Evolutionary conservation across 495 filamentous ascomycete species (phyloP).

Genomic region (Thermothielavioides terrestris): DNA sequence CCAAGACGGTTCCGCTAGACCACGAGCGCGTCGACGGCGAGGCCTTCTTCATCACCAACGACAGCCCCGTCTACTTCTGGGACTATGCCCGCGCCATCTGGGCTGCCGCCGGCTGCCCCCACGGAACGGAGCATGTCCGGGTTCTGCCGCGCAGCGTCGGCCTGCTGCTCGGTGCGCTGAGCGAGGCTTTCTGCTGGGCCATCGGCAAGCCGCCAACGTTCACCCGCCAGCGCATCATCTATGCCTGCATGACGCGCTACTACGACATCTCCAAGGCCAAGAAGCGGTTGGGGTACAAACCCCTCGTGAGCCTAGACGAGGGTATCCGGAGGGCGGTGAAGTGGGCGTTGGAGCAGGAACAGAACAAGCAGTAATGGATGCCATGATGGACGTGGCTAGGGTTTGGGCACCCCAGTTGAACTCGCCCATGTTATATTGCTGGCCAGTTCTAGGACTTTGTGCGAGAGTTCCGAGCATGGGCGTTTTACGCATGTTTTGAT

Average conservation of each 20-base stretch:
- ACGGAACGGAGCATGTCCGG: conserved; percentile 61
- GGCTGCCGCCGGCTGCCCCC: conserved; percentile 56
- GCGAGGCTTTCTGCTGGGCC: conserved; percentile 59
- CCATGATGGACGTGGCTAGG: not conserved
- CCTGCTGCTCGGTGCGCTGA: conserved; percentile 53
- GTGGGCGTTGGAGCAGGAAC: conserved; percentile 52
- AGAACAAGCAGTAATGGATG: conserved; percentile 10
- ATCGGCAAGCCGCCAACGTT: conserved; percentile 68
- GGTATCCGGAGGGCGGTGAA: conserved; percentile 62
- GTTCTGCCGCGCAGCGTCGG: conserved; percentile 56
- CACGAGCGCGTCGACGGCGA: conserved; percentile 83
- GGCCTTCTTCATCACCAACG: conserved; percentile 93
- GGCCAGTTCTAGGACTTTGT: not conserved
- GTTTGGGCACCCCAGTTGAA: not conserved
- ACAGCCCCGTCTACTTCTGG: conserved; percentile 90
- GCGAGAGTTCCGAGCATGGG: not conserved
- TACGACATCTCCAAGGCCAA: conserved; percentile 82
- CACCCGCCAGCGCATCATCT: conserved; percentile 64
- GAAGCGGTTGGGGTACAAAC: conserved; percentile 62
- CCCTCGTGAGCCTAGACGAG: conserved; percentile 65
- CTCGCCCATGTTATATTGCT: not conserved
- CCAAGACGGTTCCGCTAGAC: conserved; percentile 53
- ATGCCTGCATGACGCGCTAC: conserved; percentile 75
- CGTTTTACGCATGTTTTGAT: not conserved
- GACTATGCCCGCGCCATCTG: conserved; percentile 77